phyloP scores from a whole-genome alignment of 164 flowering plant genomes.

The Taxillus chinensis region DNA sequence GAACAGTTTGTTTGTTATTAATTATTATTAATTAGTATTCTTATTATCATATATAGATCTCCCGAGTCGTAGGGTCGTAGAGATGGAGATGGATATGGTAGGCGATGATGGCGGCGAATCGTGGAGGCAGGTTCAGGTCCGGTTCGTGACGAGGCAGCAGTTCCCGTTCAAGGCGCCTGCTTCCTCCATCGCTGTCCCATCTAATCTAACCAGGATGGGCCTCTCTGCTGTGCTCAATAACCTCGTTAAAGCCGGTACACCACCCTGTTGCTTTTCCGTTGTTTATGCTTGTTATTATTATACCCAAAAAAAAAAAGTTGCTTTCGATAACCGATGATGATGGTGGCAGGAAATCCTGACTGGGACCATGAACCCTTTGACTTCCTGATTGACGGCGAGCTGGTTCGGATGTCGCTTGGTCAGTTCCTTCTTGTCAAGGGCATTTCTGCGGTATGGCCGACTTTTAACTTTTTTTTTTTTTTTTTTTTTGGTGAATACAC shows the following conservation, averaged over 20 bases:
- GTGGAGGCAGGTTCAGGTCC: slow-evolving; percentile 53
- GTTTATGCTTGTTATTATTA: neutral
- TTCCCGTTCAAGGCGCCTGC: slow-evolving; percentile 45
- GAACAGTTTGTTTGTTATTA: no score
- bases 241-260: slow-evolving; percentile 50
- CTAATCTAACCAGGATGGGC: slow-evolving; percentile 57
- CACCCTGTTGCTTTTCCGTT: neutral
- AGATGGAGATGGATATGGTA: slow-evolving; percentile 16
- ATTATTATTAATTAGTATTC: no score
- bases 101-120: slow-evolving; percentile 29
- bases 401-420: slow-evolving; percentile 80
- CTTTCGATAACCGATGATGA: neutral
- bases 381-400: slow-evolving; percentile 76
- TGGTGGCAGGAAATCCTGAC: slow-evolving; percentile 42
- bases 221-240: slow-evolving; percentile 71
- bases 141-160: slow-evolving; percentile 71
- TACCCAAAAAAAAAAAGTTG: neutral
- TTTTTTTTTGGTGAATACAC: no score
- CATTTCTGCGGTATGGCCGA: slow-evolving; percentile 64
- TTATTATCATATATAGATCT: no score
- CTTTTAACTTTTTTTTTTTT: no score
- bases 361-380: slow-evolving; percentile 70
- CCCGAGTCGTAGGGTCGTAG: no score
- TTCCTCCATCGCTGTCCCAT: slow-evolving; percentile 63
- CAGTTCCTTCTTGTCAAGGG: slow-evolving; percentile 87